phyloP scores from a whole-genome alignment of 371 early-diverging fungal genomes.

The Basidiobolus heterosporus region DNA sequence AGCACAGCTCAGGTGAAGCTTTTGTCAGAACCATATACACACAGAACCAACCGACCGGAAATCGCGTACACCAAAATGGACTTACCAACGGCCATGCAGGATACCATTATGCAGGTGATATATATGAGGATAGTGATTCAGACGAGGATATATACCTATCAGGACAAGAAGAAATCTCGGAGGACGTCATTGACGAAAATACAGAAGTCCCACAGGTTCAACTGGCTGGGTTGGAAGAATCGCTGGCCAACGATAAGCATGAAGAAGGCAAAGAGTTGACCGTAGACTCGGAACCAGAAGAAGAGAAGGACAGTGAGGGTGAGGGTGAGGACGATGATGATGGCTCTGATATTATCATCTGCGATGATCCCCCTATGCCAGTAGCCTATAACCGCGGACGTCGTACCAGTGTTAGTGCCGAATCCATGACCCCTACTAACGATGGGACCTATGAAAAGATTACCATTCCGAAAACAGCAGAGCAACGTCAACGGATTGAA shows the following conservation, averaged over 20 bases:
- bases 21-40: too few relatives aligned
- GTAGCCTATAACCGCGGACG: slow-evolving; percentile 50
- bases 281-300: slow-evolving; percentile 6
- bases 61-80: too few relatives aligned
- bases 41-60: too few relatives aligned
- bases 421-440: slow-evolving; percentile 83
- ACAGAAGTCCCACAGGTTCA: slow-evolving; percentile 1
- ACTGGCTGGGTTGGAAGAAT: not conserved
- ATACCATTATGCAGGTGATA: too few relatives aligned
- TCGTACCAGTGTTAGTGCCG: slow-evolving; percentile 89
- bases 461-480: slow-evolving; percentile 71
- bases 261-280: not conserved
- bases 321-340: slow-evolving; percentile 11
- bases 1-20: too few relatives aligned
- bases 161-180: not conserved
- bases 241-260: not conserved
- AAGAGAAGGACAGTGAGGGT: slow-evolving; percentile 14
- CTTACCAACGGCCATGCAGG: too few relatives aligned
- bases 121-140: too few relatives aligned
- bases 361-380: slow-evolving; percentile 29
- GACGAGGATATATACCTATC: not conserved
- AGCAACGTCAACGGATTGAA: slow-evolving; percentile 69
- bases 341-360: slow-evolving; percentile 30
- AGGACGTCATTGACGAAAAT: not conserved
- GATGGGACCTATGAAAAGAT: slow-evolving; percentile 61